A percentile compares a stretch with the other conserved stretches of the same genome.
These are phyloP conservation scores for Entomophthora muscae DNA, from an alignment of 371 early-diverging fungal genomes.

Conservation along the genomic window DNA sequence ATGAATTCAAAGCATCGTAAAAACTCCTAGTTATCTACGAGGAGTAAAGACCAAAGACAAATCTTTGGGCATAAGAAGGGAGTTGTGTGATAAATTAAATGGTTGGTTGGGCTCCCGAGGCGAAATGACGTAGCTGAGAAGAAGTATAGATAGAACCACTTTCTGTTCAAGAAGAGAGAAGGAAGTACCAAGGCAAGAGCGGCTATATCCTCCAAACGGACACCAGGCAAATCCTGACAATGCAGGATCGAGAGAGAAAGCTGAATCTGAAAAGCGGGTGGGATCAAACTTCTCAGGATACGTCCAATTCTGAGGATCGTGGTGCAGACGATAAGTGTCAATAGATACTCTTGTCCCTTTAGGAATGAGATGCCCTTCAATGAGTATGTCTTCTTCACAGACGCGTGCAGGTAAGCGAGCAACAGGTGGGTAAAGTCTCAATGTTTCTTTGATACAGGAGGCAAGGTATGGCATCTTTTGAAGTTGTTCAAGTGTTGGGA, in stretches of 20 bases:
- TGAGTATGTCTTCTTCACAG: neutral
- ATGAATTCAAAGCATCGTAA: too few relatives aligned
- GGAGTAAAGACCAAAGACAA: too few relatives aligned
- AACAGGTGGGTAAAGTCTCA: constrained; percentile 3
- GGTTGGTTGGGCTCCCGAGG: too few relatives aligned
- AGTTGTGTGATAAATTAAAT: too few relatives aligned
- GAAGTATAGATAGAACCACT: constrained; percentile 13
- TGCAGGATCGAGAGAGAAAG: too few relatives aligned
- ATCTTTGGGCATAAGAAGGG: too few relatives aligned
- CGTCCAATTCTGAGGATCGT: constrained; percentile 13
- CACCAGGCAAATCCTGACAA: too few relatives aligned
- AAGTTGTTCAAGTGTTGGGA: neutral
- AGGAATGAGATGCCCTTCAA: constrained; percentile 5
- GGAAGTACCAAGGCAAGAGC: constrained; percentile 18
- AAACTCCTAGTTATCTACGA: too few relatives aligned
- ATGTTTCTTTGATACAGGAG: neutral
- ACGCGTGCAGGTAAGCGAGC: neutral
- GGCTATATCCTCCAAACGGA: constrained; percentile 11
- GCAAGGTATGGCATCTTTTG: neutral
- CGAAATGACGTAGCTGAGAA: too few relatives aligned
- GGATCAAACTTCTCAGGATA: constrained; percentile 18
- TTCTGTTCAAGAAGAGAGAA: constrained; percentile 16
- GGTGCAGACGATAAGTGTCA: constrained; percentile 14
- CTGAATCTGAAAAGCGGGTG: constrained; percentile 16
- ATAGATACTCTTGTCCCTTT: constrained; percentile 13